phyloP scores from a whole-genome alignment of 371 early-diverging fungal genomes.

The Coemansia linderi region DNA sequence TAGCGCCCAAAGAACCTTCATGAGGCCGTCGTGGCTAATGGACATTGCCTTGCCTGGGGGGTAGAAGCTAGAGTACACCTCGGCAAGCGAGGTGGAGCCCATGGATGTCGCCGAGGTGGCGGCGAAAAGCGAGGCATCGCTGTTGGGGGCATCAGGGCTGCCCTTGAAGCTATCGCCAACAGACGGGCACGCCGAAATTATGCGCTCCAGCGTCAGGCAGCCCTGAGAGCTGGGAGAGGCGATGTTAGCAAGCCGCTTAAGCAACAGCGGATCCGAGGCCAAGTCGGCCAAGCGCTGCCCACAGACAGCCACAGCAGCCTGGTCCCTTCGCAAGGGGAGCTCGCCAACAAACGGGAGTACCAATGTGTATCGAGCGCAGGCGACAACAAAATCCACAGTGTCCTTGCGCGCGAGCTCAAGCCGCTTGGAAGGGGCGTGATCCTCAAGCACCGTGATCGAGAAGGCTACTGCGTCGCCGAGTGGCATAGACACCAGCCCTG shows the following conservation, averaged over 20 bases:
- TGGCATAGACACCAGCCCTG: conserved; percentile 44
- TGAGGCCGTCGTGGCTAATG: conserved; percentile 25
- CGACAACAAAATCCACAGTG: conserved; percentile 38
- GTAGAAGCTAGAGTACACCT: conserved; percentile 4
- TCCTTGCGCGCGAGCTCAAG: conserved; percentile 33
- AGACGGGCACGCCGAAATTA: conserved; percentile 19
- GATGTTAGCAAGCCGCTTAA: conserved; percentile 41
- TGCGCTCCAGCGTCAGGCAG: conserved; percentile 40
- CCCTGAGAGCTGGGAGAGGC: conserved; percentile 44
- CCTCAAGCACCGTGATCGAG: conserved; percentile 32
- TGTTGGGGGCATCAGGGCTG: neutral
- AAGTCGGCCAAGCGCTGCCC: conserved; percentile 24
- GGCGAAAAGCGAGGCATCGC: conserved; percentile 12
- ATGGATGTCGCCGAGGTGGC: conserved; percentile 17
- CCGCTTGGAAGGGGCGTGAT: conserved; percentile 17
- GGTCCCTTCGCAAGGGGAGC: neutral
- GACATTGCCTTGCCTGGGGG: conserved; percentile 12
- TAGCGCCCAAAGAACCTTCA: conserved; percentile 43
- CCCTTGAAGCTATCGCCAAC: conserved; percentile 30
- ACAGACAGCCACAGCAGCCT: neutral
- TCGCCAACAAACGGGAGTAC: conserved; percentile 21
- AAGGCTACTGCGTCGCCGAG: conserved; percentile 38
- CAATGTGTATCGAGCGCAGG: conserved; percentile 38
- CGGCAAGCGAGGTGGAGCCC: conserved; percentile 14
- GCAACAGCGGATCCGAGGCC: conserved; percentile 21